Evolutionary conservation across 305 asterid genomes (phyloP).

Genomic region (Solanum chacoense): DNA sequence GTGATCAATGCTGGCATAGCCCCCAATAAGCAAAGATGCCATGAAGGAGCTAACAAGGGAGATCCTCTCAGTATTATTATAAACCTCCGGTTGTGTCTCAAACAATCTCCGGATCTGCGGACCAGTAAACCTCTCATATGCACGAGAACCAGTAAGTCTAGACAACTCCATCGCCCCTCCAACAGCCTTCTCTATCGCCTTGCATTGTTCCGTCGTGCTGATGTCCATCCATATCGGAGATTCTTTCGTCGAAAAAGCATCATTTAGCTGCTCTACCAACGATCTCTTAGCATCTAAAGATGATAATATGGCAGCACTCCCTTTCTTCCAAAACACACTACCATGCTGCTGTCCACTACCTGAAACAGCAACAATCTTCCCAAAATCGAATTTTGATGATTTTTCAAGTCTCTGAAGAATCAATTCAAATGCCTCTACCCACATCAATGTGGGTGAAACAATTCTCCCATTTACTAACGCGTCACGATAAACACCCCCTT

Average conservation of each 20-base stretch:
- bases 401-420: conserved; percentile 40
- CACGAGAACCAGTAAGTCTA: conserved; percentile 62
- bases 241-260: conserved; percentile 54
- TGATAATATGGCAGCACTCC: conserved; percentile 31
- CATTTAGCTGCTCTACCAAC: conserved; percentile 44
- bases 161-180: conserved; percentile 78
- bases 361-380: conserved; percentile 49
- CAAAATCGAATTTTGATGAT: conserved; percentile 39
- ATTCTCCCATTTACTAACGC: conserved; percentile 41
- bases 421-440: conserved; percentile 82
- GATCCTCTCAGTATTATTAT: conserved; percentile 52
- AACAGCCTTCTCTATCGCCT: conserved; percentile 51
- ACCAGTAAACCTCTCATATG: conserved; percentile 66
- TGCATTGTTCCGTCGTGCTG: conserved; percentile 63
- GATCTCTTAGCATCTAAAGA: conserved; percentile 35
- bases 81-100: conserved; percentile 52
- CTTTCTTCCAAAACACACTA: conserved; percentile 72
- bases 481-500: conserved; percentile 64
- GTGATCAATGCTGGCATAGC: conserved; percentile 68
- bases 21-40: conserved; percentile 66
- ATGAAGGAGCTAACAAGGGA: conserved; percentile 74
- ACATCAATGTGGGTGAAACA: conserved; percentile 69
- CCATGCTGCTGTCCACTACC: conserved; percentile 93
- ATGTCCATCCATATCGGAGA: conserved; percentile 88
- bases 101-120: conserved; percentile 64